Base-by-base conservation (phyloP, 441 rosid species). In the Croton laevigatus region DNA sequence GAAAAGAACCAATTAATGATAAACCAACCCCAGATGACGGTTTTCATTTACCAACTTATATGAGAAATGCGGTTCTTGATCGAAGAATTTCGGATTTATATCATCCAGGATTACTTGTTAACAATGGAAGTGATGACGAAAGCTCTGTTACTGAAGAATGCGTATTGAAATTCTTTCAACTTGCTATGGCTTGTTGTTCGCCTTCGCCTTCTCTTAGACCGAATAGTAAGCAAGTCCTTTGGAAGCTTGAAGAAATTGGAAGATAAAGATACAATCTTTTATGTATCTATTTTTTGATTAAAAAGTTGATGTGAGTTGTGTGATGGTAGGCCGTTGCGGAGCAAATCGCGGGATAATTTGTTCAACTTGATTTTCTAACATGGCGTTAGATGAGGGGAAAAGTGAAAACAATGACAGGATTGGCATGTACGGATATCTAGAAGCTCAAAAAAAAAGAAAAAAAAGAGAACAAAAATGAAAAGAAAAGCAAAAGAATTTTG, bases 181-280 rank as follows among this genome's bases (percentile, higher is more conserved):
- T 94, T 72, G 96, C 97, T 4, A 77, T 88, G 88, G 79, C 93
- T 67, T 90, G 97, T 73, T 94, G 94, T 78, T 91, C 98, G 59
- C 93, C 92, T 71, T 87, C 89, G 0, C 91, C 97, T 74, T 84
- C 94, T 58, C 90, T 90, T 45, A 85, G 98, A 69, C 97, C 96
- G 2, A 85, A 76, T 75, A 83, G 78, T n/a, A 87, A 83, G 68
- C 92, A 85, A 81, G 84, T 89, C 36, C 75, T 90, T 62, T 58
- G 63, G 76, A 84, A 81, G 79, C 97, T 94, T 9, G 91, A 83
- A 79, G 95, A 88, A 68, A 83, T 88, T 23, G 83, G 77, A 59
- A 88, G 72, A 77, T 79, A 63, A 72, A 42, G 72, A 77, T 79
- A 60, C 70, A 42, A 67, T 49, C 53, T 54, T 5, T 54, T 5